A percentile compares a stretch with the other conserved stretches of the same genome.
Conservation (phyloP, 139 green algal species). For the Volvox africanus region DNA sequence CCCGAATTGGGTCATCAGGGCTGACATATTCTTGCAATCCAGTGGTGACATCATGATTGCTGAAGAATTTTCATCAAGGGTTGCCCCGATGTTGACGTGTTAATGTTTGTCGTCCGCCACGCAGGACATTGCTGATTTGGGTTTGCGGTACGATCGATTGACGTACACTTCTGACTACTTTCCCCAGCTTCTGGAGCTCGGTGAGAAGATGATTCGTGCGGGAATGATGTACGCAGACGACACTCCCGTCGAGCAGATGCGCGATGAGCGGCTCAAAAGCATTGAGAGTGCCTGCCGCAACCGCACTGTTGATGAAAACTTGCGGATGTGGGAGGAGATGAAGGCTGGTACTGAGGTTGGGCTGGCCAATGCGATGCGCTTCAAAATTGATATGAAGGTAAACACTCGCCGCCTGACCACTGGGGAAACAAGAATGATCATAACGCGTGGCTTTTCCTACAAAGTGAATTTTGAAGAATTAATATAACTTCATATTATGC, state of each 20-base stretch:
- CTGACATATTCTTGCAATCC: too few relatives aligned
- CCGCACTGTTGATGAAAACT: slow-evolving; percentile 86
- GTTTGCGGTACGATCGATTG: slow-evolving; percentile 80
- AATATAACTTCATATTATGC: too few relatives aligned
- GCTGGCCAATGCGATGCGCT: slow-evolving; percentile 85
- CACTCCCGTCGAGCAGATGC: slow-evolving; percentile 85
- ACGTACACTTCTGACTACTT: slow-evolving; percentile 98
- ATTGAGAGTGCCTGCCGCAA: slow-evolving; percentile 81
- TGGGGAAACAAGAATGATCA: too few relatives aligned
- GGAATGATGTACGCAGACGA: slow-evolving; percentile 97
- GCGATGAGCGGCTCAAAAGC: slow-evolving; percentile 85
- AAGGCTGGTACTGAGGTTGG: slow-evolving; percentile 82
- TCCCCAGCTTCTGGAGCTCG: slow-evolving; percentile 79
- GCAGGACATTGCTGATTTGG: slow-evolving; percentile 87
- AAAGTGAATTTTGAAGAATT: too few relatives aligned
- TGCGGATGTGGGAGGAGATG: slow-evolving; percentile 94
- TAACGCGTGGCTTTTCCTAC: too few relatives aligned
- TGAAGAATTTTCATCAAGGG: too few relatives aligned
- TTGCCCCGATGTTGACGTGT: too few relatives aligned
- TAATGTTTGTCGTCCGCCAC: too few relatives aligned
- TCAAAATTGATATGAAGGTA: slow-evolving; percentile 96
- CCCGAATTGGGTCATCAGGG: too few relatives aligned
- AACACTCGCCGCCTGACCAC: not conserved
- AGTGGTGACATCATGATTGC: too few relatives aligned
- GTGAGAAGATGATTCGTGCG: slow-evolving; percentile 88